A percentile compares a stretch with the other conserved stretches of the same genome.
phyloP scores from a whole-genome alignment of 352 stramenopile genomes.

The Phytophthora podocarpi region DNA sequence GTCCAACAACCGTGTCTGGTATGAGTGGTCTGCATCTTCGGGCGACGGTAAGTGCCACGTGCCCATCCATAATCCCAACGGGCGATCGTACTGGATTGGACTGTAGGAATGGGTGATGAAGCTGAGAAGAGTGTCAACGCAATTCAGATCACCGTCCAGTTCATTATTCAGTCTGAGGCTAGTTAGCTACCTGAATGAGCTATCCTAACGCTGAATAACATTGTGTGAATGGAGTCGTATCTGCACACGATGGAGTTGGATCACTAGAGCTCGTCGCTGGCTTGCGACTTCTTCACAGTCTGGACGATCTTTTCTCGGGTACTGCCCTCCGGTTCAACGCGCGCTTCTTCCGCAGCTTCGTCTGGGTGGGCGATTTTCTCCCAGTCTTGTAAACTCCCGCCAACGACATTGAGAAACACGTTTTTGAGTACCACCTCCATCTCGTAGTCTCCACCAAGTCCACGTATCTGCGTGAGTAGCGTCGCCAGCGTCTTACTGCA shows the following conservation, averaged over 20 bases:
- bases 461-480: slow-evolving; percentile 24
- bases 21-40: slow-evolving; percentile 95
- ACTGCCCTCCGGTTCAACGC: background rate
- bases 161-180: slow-evolving; percentile 1
- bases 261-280: slow-evolving; percentile 32
- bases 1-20: slow-evolving; percentile 94
- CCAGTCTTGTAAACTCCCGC: slow-evolving; percentile 44
- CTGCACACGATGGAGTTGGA: background rate
- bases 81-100: slow-evolving; percentile 95
- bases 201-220: slow-evolving; percentile 11
- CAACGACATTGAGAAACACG: slow-evolving; percentile 46
- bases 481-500: slow-evolving; percentile 33
- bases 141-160: slow-evolving; percentile 6
- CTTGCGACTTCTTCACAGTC: slow-evolving; percentile 11
- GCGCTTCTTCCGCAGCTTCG: background rate
- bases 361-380: slow-evolving; percentile 21
- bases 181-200: slow-evolving; percentile 1
- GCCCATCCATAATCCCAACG: slow-evolving; percentile 97
- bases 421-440: slow-evolving; percentile 45
- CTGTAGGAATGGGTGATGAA: slow-evolving; percentile 59
- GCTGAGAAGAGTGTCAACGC: background rate
- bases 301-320: slow-evolving; percentile 1
- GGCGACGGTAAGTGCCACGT: slow-evolving; percentile 47
- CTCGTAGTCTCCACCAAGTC: slow-evolving; percentile 23
- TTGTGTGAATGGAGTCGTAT: slow-evolving; percentile 7